phyloP scores from a whole-genome alignment of 1,284 basidiomycete species.

The Moesziomyces aphidis region DNA sequence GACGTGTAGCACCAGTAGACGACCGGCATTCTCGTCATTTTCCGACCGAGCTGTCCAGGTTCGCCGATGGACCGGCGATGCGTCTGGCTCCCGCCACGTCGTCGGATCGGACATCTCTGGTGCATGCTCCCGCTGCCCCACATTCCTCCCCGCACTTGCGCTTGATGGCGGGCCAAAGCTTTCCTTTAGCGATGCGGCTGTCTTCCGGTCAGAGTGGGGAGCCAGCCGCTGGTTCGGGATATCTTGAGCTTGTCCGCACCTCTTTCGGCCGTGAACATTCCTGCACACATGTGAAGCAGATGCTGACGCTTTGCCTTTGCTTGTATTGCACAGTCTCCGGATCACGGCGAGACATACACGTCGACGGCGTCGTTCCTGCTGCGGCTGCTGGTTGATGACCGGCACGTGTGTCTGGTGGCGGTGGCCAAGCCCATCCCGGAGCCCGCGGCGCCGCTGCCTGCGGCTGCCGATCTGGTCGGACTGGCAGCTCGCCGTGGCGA shows the following conservation, averaged over 20 bases:
- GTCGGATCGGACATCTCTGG: neutral
- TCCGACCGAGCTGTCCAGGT: neutral
- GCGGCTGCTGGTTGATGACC: slow-evolving; percentile 60
- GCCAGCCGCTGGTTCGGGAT: neutral
- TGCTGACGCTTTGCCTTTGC: slow-evolving; percentile 1
- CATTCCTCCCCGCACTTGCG: neutral
- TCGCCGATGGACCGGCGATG: neutral
- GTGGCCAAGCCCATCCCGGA: slow-evolving; percentile 58
- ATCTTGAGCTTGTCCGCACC: neutral
- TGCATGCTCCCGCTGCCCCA: neutral
- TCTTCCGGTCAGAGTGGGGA: neutral
- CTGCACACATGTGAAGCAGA: neutral
- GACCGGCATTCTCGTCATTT: neutral
- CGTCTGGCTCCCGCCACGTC: neutral
- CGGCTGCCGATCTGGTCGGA: slow-evolving; percentile 3
- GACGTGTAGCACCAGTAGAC: neutral
- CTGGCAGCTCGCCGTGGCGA: slow-evolving; percentile 1
- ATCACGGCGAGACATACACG: slow-evolving; percentile 56
- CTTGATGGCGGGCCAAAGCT: too few species aligned
- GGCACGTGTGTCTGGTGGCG: slow-evolving; percentile 61
- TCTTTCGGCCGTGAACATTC: neutral
- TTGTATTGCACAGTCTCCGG: slow-evolving; percentile 32
- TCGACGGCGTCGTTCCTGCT: slow-evolving; percentile 59
- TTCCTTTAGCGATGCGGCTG: neutral
- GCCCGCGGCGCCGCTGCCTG: slow-evolving; percentile 34